Evolutionary conservation across 441 rosid species (phyloP), one percentile per base, ranked within the genome.

Genomic region (Flueggea neowawraea): DNA sequence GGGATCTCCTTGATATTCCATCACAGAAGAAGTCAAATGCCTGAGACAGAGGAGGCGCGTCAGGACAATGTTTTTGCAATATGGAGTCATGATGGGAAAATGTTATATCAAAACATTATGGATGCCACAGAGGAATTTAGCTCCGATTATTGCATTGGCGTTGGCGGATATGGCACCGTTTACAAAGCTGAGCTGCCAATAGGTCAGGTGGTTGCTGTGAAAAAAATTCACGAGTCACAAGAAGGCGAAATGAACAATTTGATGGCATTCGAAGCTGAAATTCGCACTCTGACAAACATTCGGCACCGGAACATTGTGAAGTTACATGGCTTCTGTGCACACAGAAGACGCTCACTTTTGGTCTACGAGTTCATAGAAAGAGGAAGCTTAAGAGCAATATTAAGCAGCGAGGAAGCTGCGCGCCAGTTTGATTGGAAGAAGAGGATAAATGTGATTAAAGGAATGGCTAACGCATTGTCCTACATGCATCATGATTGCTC

Each of bases 301-400:
- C 39, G 28, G 15, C 72, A 69, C 43, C 67, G 63, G 11, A 57
- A 60, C 52, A 68, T 68, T 57, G 72, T 62, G 17, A 68, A 62
- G 62, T 54, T 68, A 6, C 31, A 61, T 15, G 72, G 67, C 3
- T 68, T 55, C 33, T 55, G 53, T 43, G n/a, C 16, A 2, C 45
- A 49, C 31, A 53, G 15, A n/a, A 51, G 31, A 4, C 52, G 61
- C 36, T 48, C 54, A 10, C 61, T 48, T 62, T 17, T 62, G 62
- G 67, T 68, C 16, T 62, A 41, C 15, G 48, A 68, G 60, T 68
- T 62, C 22, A 13, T 68, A 32, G 72, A 61, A 28, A 57, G 31
- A 17, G 72, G 68, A 63, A 56, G 67, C 56, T 57, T 69, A 16
- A 36, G 15, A 5, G 5, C 12, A 12, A 62, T 57, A 3, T 32